Evolutionary conservation across 2,329 filamentous ascomycete species (phyloP), one percentile per base, ranked within the genome.

Genomic region (Fusarium verticillioides): DNA sequence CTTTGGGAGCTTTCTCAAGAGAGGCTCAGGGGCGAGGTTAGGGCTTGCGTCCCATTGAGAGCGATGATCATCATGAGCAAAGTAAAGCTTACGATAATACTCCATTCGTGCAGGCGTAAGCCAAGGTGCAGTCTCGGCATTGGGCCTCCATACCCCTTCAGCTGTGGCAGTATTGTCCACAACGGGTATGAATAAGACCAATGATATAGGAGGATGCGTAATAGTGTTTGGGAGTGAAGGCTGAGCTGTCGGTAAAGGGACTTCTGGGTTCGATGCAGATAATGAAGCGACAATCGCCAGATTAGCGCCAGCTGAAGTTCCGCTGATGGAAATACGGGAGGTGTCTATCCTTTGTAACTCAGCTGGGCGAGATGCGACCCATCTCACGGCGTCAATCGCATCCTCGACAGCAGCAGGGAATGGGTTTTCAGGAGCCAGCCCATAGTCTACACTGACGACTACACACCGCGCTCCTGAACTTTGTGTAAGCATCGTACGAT

Each of bases 41-140:
- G 81, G 81, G 21, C 79, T 81, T 7, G 80, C 79, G 21, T 82
- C 76, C 76, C 80, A 82, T 40, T 67, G 69, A 13, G 52, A 58
- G 37, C 72, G 76, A 19, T 80, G 69, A 4, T 70, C 68, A 12
- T 73, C 59, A n/a, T 69, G 69, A 2, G 78, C 53, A 26, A 83
- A 74, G 47, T 82, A 83, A 58, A 81, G 77, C 32, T 75, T 65
- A n/a, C 81, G 80, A 58, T 83, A 83, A 78, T 80, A 82, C n/a
- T 73, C 70, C 78, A 83, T 80, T 13, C 81, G 76, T 7, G 68
- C 53, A 9, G 80, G 76, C 3, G 79, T 82, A 30, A 81, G 78
- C 78, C 79, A 83, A 21, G 80, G 80, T 21, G 78, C 79, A 37
- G 74, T 76, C 47, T 78, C 76, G 30, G 75, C 76, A 53, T 75